Base-by-base conservation (phyloP, 257 asterid species). In the Solanum paucissectum region DNA sequence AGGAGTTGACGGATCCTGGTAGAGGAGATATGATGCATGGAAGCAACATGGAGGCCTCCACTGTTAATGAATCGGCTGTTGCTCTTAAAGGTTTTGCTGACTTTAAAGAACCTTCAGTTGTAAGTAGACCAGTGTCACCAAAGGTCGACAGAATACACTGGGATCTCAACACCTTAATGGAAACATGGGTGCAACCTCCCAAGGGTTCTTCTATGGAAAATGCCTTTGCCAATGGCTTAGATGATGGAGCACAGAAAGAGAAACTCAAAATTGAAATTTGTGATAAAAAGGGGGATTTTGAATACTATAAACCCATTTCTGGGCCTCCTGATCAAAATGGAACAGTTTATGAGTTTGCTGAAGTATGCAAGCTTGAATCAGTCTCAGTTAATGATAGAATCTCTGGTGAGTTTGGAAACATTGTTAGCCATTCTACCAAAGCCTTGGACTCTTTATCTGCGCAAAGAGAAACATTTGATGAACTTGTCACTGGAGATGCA, bases 141-240 rank as follows among this genome's bases (percentile, higher is more conserved):
- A 95, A 95, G 89, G 90, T 94, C 81, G 94, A 91, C 90, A 90
- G 98, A 75, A 88, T 90, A 69, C 91, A 93, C 87, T 97, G 98
- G 99, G 98, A 97, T 91, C 93, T 97, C 49, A 97, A 97, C 89
- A 91, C 93, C 23, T 86, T 38, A 58, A 94, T 94, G 96, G 98
- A 95, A 87, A 96, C 95, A 83, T 95, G 98, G 98, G 96, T 75
- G 42, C 95, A 90, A 88, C 98, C 97, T 64, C 73, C 9, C 77
- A 88, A 88, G 87, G 94, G 88, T 86, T 85, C 87, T 4, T 72
- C 52, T 58, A 86, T 86, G 85, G 92, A 81, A 44, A 87, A 89
- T 82, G 49, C 87, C 74, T 82, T 88, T 10, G 69, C 18, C 32
- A 87, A 87, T 88, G 90, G 58, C 83, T 62, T 55, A 27, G 49